Evolutionary conservation across 2,329 filamentous ascomycete species (phyloP), one percentile per base, ranked within the genome.

Genomic region (Triangularia setosa): DNA sequence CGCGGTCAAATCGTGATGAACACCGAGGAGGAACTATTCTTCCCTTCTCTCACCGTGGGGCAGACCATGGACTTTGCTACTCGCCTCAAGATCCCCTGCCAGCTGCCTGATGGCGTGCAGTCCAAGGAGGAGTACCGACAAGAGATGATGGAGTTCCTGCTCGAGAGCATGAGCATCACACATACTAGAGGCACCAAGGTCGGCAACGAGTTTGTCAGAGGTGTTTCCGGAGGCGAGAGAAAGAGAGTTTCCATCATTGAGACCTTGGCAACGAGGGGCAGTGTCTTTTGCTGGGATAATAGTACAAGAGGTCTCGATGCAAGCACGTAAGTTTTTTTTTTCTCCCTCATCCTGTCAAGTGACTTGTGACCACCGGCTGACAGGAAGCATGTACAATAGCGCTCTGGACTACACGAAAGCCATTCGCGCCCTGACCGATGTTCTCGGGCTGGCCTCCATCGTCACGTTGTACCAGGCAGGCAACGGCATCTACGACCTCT

Each of bases 1-100:
- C 77, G 80, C 1, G 82, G 83, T 1, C 84, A 88, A 68, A 86
- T 88, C 58, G 81, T 90, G 44, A 82, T 91, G 65, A 92, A 92
- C 75, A 91, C 88, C 21, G 87, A 90, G 2, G 90, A 92, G 72
- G 87, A 82, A 65, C 62, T 81, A 2, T 80, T 81, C 70, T 92
- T 90, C 66, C 87, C 90, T 0, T 84, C 88, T 0, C 77, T 93
- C 6, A 90, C 87, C 0, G 90, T 93, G 1, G 84, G 85, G 3
- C 83, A 91, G 70, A 93, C 90, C 0, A 80, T 93, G 35, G 81
- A 85, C 54, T 93, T 93, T 74, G 90, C 90, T 0, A 86, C 86
- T 0, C 78, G 80, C 0, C 77, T 87, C 64, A 89, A 87, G 73
- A 74, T 86, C 0, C 83, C 84, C 0, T 79, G 77, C 63, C 69